phyloP scores from a whole-genome alignment of 2,329 filamentous ascomycete species.

The Coniochaeta pulveracea region DNA sequence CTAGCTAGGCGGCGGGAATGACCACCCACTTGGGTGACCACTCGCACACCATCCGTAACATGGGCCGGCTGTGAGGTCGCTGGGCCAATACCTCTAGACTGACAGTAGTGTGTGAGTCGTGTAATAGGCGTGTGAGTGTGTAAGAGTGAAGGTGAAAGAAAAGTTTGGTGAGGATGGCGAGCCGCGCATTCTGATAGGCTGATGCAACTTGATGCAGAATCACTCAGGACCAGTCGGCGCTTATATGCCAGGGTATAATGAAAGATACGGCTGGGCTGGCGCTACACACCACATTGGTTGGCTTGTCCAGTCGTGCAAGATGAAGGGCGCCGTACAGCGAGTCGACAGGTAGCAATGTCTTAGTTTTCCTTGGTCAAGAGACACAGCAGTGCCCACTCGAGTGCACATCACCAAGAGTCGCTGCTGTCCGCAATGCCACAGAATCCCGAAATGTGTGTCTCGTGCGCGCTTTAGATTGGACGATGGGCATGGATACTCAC shows the following conservation, averaged over 20 bases:
- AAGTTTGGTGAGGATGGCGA: conserved; percentile 21
- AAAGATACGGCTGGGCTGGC: conserved; percentile 31
- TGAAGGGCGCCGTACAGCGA: conserved; percentile 27
- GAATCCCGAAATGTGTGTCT: conserved; percentile 25
- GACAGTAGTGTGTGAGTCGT: no score
- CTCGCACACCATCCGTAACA: conserved; percentile 1
- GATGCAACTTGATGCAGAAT: conserved; percentile 21
- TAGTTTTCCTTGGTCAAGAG: conserved; percentile 28
- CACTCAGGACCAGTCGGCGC: conserved; percentile 40
- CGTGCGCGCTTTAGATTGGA: conserved; percentile 29
- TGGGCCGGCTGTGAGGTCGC: conserved; percentile 3
- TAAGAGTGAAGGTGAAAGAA: no score
- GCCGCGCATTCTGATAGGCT: conserved; percentile 29
- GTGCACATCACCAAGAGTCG: conserved; percentile 13
- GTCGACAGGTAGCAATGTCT: conserved; percentile 38
- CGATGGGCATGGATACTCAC: conserved; percentile 7
- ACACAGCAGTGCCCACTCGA: conserved; percentile 10
- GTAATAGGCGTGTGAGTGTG: no score
- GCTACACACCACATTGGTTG: conserved; percentile 27
- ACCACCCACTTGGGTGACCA: conserved; percentile 4
- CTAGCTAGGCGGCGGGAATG: conserved; percentile 1
- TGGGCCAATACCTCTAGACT: conserved; percentile 2
- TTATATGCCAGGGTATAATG: conserved; percentile 29
- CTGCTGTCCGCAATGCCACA: conserved; percentile 31
- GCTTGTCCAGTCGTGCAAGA: conserved; percentile 30